Percentiles rank a stretch among this genome's conserved stretches.
phyloP scores from a whole-genome alignment of 306 rosid species.

The Delonix regia region DNA sequence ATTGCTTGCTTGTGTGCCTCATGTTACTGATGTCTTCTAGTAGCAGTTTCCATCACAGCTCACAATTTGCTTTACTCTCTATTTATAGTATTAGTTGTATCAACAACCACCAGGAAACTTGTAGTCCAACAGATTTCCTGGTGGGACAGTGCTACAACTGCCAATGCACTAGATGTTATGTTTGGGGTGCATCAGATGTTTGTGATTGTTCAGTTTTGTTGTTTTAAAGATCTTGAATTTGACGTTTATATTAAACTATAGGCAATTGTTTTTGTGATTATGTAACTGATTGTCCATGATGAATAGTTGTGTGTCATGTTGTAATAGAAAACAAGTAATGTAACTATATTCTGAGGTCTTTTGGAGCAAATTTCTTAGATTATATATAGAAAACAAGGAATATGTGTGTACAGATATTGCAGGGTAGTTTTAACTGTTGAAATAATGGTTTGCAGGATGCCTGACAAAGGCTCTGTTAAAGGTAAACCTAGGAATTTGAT shows the following conservation, averaged over 20 bases:
- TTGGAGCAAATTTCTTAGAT: not conserved
- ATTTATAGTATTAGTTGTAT: not conserved
- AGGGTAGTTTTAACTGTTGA: conserved; percentile 5
- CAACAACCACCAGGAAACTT: not conserved
- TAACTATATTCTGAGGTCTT: not conserved
- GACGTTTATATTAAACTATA: not conserved
- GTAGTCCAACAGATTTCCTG: not conserved
- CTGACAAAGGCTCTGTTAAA: conserved; percentile 50
- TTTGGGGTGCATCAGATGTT: conserved; percentile 2
- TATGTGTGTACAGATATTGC: not conserved
- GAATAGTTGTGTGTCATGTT: not conserved
- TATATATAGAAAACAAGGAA: not conserved
- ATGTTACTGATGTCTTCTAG: not conserved
- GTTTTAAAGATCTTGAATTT: not conserved
- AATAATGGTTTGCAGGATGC: conserved; percentile 56
- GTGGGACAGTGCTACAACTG: not conserved
- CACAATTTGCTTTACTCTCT: not conserved
- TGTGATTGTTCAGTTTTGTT: conserved; percentile 1
- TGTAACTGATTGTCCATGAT: conserved; percentile 19
- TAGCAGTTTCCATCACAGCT: not conserved
- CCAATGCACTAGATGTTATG: not conserved
- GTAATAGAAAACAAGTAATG: not conserved
- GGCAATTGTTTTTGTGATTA: conserved; percentile 9
- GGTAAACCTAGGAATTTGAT: conserved; percentile 54
- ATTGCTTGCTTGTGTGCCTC: not conserved